These are phyloP conservation scores for Lentithecium fluviatile DNA, from an alignment of 495 filamentous ascomycete genomes.

Conservation along the genomic window DNA sequence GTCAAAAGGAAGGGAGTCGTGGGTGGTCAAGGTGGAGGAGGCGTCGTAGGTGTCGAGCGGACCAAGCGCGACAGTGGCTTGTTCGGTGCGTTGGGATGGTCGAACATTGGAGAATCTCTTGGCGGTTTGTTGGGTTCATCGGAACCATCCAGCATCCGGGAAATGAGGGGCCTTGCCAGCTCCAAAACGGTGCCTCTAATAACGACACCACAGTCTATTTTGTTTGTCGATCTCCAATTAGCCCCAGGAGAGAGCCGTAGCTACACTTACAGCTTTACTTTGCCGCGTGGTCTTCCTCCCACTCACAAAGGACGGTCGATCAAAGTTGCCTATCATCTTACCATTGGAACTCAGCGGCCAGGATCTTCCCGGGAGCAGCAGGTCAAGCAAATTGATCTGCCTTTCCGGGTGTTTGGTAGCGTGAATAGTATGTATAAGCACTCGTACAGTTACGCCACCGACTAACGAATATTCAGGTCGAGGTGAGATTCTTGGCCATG, in stretches of 20 bases:
- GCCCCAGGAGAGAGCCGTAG: constrained; percentile 85
- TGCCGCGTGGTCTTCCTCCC: constrained; percentile 85
- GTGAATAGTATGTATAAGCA: constrained; percentile 62
- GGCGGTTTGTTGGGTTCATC: constrained; percentile 79
- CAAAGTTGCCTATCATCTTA: constrained; percentile 86
- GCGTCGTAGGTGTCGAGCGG: constrained; percentile 76
- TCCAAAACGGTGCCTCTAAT: constrained; percentile 83
- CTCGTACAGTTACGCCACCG: background rate
- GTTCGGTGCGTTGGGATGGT: constrained; percentile 83
- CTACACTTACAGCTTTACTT: constrained; percentile 78
- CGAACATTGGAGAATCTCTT: constrained; percentile 81
- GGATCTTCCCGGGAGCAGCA: constrained; percentile 74
- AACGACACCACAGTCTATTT: constrained; percentile 92
- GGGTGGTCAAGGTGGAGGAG: constrained; percentile 75
- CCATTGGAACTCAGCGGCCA: constrained; percentile 88
- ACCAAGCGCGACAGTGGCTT: constrained; percentile 75
- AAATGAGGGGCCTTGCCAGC: constrained; percentile 81
- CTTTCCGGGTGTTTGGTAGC: constrained; percentile 90
- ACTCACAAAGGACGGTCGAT: constrained; percentile 90
- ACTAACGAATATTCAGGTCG: constrained; percentile 53
- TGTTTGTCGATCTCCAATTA: constrained; percentile 90
- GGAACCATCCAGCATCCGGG: constrained; percentile 87
- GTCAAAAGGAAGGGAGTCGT: constrained; percentile 92
- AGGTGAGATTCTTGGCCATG: constrained; percentile 72
- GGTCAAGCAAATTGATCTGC: constrained; percentile 86